Base-by-base conservation (phyloP, 768 basidiomycete genomes). In the Dentipellis fragilis region DNA sequence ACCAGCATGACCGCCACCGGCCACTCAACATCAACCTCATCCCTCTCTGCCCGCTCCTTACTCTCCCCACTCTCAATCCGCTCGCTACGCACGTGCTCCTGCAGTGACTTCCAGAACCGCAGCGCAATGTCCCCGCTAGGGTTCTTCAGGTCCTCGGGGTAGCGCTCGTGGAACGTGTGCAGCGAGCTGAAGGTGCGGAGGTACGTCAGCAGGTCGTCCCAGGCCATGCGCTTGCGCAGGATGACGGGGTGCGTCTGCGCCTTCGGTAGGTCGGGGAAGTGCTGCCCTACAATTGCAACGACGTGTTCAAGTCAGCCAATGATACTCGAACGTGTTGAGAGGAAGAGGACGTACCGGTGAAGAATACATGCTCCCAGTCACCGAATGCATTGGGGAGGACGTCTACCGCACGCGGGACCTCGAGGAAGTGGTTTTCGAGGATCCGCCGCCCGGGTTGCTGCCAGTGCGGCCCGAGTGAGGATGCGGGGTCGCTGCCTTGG, bases 381-480 rank as follows among this genome's bases (percentile, higher is more conserved):
- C 64, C 65, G 52, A 80, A 73, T 1, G 65, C 65, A 38, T 64
- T 67, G 5, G 70, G 70, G 45, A 71, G 62, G 49, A 74, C 61
- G 9, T 61, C 57, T 0, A 60, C 62, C 2, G 84, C 79, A 45
- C 77, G 75, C 0, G 84, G 87, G n/a, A 93, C 76, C 29, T 81
- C 80, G 7, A 81, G 73, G 2, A 93, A 77, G 63, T 88, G 80
- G 6, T 75, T 75, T 55, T 88, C 84, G 21, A 93, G 75, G 58
- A 91, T 84, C 0, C 79, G 79, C 11, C 91, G 76, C 14, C 91
- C 91, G 0, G 91, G 90, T 34, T 85, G 81, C 61, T 92, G 78
- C 78, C 89, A 93, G 64, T 89, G 79, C 1, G 81, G 78, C 1
- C 89, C 89, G 5, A 89, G 66, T 42, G 81, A 80, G 35, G 71